Evolutionary conservation across 768 basidiomycete species (phyloP), one percentile per base, ranked within the genome.

Genomic region (Trametes cingulata): DNA sequence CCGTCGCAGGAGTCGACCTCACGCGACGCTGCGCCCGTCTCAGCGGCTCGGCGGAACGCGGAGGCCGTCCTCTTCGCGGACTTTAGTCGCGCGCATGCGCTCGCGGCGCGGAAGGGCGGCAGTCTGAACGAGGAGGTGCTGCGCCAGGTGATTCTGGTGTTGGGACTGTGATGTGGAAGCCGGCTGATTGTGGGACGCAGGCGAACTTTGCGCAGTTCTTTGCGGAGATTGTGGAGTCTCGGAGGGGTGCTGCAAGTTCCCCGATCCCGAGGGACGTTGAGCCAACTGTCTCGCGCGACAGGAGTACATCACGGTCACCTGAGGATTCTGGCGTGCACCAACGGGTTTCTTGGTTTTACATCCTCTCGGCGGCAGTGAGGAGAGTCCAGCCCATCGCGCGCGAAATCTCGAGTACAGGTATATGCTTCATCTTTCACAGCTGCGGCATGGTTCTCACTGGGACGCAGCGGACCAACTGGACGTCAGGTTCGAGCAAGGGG

Each of bases 401-500:
- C 12, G 53, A 36, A 8, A 8, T 60, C 13, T 62, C 66, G 6
- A 49, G 55, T 1, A 63, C 63, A 2, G 53, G 61, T 64, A 40
- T 2, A 58, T 19, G 13, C 19, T 19, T 19, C 35, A 6, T 13
- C 15, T 14, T n/a, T 20, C 10, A 9, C 10, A 8, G 0, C 20
- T 41, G 22, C 27, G 22, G 1, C 9, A 7, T 39, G 10, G 7
- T 2, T n/a, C 29, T 27, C 19, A 33, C 22, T 25, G n/a, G 17
- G 2, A 1, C 25, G 14, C 14, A 67, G 66, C 55, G 41, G 63
- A 67, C 22, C 66, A 67, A 25, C 43, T 65, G n/a, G 63, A 64
- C 49, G 54, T 65, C 3, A 53, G 65, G 60, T 49, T 45, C 22
- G 35, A 70, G 57, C 47, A 67, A 65, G 46, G 68, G 67, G 9